Conservation (phyloP, 495 filamentous ascomycete genomes). For the Delitschia confertaspora region DNA sequence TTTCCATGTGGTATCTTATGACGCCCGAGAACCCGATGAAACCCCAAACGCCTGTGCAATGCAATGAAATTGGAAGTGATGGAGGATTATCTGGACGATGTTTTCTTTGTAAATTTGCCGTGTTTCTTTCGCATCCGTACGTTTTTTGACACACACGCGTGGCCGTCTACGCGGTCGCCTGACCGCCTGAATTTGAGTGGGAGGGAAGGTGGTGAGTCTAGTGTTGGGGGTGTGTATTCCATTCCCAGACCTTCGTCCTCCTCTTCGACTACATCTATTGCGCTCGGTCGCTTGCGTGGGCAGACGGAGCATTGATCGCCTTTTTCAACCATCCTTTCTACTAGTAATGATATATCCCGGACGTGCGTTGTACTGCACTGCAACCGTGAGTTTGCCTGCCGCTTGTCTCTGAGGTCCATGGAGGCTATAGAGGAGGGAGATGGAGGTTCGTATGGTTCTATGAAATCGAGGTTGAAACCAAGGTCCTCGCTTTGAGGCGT, state of each 20-base stretch:
- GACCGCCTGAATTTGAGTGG: slow-evolving; percentile 15
- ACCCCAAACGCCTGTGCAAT: slow-evolving; percentile 24
- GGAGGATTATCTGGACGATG: slow-evolving; percentile 6
- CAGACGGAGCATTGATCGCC: slow-evolving; percentile 27
- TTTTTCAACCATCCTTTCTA: slow-evolving; percentile 26
- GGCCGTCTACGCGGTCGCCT: slow-evolving; percentile 5
- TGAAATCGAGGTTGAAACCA: slow-evolving; percentile 1
- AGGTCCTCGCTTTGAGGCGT: slow-evolving; percentile 17
- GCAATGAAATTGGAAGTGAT: slow-evolving; percentile 3
- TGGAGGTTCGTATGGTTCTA: background rate
- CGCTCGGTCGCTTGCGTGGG: slow-evolving; percentile 9
- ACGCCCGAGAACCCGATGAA: slow-evolving; percentile 2
- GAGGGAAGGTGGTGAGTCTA: background rate
- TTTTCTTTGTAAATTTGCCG: slow-evolving; percentile 4
- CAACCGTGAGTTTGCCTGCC: slow-evolving; percentile 26
- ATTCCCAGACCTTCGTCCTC: slow-evolving; percentile 20
- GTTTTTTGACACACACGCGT: slow-evolving; percentile 13
- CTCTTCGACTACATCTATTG: no score
- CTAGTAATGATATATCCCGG: slow-evolving; percentile 26
- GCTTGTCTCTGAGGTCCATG: slow-evolving; percentile 18
- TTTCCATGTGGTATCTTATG: slow-evolving; percentile 23
- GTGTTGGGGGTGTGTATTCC: slow-evolving; percentile 1
- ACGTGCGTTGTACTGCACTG: slow-evolving; percentile 26
- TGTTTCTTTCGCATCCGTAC: slow-evolving; percentile 18
- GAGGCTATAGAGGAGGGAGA: slow-evolving; percentile 8